A percentile compares a stretch with the other conserved stretches of the same genome.
phyloP scores from a whole-genome alignment of 164 flowering plant species.

The Berberis thunbergii region DNA sequence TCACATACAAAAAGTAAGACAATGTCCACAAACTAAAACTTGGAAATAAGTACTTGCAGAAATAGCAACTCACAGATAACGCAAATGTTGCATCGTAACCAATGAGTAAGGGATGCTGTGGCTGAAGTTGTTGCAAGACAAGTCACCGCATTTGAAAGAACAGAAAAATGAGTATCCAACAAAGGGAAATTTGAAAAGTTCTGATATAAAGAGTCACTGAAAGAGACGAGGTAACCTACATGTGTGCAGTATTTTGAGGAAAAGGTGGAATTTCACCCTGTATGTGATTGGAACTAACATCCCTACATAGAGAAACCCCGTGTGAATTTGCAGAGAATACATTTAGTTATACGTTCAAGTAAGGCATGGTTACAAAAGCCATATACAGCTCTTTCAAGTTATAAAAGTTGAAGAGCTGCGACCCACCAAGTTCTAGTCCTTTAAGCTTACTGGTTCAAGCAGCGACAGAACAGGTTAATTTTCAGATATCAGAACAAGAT shows the following conservation, averaged over 20 bases:
- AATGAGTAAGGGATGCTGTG: background rate
- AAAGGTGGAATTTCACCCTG: background rate
- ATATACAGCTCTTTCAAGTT: constrained; percentile 62
- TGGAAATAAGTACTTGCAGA: background rate
- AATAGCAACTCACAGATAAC: constrained; percentile 2
- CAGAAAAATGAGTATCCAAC: background rate
- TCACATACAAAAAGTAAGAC: background rate
- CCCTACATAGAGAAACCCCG: background rate
- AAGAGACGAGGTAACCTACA: background rate
- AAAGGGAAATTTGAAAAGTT: background rate
- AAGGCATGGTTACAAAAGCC: no score
- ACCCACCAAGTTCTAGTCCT: constrained; percentile 48
- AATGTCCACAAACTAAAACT: background rate
- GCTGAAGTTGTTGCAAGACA: background rate
- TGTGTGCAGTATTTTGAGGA: background rate
- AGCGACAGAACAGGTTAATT: background rate
- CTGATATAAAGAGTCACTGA: background rate
- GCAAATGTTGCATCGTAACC: background rate
- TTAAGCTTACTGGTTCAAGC: constrained; percentile 37
- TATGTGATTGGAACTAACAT: constrained; percentile 2
- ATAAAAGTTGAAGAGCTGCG: constrained; percentile 41
- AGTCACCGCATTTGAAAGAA: background rate
- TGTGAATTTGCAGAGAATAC: no score
- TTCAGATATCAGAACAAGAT: background rate
- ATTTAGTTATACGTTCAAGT: no score